Conservation (phyloP, 2,329 filamentous ascomycete species). For the Cladosporium halotolerans region DNA sequence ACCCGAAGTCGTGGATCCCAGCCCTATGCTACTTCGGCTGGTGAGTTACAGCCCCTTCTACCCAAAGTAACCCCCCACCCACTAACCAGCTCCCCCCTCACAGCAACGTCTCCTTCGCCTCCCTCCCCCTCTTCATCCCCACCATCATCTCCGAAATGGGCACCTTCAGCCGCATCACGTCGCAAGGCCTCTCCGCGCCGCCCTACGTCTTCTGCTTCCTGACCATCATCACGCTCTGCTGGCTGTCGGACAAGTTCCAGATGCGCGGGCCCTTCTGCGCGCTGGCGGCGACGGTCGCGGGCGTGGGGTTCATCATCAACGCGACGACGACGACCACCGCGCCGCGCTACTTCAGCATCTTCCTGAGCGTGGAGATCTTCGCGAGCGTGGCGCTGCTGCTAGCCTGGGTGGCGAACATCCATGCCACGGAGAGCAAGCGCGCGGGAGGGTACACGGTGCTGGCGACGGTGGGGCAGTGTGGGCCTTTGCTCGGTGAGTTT, state of each 20-base stretch:
- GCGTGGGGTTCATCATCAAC: constrained; percentile 37
- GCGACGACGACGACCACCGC: constrained; percentile 30
- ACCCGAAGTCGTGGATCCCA: constrained; percentile 25
- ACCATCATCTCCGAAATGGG: constrained; percentile 53
- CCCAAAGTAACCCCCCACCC: background rate
- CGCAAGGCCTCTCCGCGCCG: constrained; percentile 66
- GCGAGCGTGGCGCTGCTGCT: constrained; percentile 32
- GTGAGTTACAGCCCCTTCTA: background rate
- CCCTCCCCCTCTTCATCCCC: constrained; percentile 38
- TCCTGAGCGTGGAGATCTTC: constrained; percentile 36
- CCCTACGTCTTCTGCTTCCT: constrained; percentile 39
- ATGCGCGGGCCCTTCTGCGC: constrained; percentile 37
- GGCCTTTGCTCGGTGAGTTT: constrained; percentile 6
- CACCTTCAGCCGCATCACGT: constrained; percentile 54
- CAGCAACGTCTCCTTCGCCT: constrained; percentile 58
- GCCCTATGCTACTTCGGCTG: constrained; percentile 53
- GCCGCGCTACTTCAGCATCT: constrained; percentile 34
- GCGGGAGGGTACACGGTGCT: constrained; percentile 34
- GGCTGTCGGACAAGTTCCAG: constrained; percentile 33
- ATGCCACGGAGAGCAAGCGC: constrained; percentile 33
- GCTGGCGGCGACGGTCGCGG: constrained; percentile 30
- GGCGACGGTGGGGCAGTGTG: constrained; percentile 32
- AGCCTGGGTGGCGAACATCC: constrained; percentile 35
- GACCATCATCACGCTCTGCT: constrained; percentile 32
- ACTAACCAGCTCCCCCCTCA: background rate